Evolutionary conservation across 805 yeast species (phyloP), one percentile per base, ranked within the genome.

Genomic region (Starmerella apis): DNA sequence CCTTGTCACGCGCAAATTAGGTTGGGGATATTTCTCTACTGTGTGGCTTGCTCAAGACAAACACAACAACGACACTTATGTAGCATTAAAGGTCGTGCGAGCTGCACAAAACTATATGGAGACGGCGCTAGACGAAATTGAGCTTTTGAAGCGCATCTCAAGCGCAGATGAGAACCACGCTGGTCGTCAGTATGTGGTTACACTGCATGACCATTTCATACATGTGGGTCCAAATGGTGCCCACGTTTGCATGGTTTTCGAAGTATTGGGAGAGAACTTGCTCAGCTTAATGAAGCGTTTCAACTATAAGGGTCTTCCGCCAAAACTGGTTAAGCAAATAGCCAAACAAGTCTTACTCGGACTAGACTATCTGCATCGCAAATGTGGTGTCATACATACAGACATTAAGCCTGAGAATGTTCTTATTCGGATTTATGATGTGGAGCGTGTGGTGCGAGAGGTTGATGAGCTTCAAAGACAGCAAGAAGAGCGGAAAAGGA

Each of bases 1-100:
- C 64, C 73, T 80, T 1, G 67, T 92, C 44, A 88, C 85, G 27
- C 77, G 97, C 46, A 92, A 92, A 63, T 71, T 92, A 3, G 99
- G 99, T 0, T 92, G 99, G 99, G 99, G 99, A 31, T 96, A 92
- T 67, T 92, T 92, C 63, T 82, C 94, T 24, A 92, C 95, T 0
- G 96, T 86, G 20, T 88, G 96, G 96, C 71, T 85, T 25, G 97
- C 96, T 4, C 72, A 70, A 46, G 81, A 78, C 51, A 56, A 59
- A n/a, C 77, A 77, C 46, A 68, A 71, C 47, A 69, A 72, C 49
- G 72, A 76, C 52, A 69, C 76, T 43, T 95, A 84, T 63, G 97
- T 92, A 20, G 98, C 98, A 1, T 76, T 92, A 75, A 92, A 92
- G 65, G 82, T 92, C 58, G 96, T 92, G 23, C 75, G 96, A 55